Evolutionary conservation across 192 early-diverging fungal species (phyloP).

Genomic region (Coemansia guatemalensis): DNA sequence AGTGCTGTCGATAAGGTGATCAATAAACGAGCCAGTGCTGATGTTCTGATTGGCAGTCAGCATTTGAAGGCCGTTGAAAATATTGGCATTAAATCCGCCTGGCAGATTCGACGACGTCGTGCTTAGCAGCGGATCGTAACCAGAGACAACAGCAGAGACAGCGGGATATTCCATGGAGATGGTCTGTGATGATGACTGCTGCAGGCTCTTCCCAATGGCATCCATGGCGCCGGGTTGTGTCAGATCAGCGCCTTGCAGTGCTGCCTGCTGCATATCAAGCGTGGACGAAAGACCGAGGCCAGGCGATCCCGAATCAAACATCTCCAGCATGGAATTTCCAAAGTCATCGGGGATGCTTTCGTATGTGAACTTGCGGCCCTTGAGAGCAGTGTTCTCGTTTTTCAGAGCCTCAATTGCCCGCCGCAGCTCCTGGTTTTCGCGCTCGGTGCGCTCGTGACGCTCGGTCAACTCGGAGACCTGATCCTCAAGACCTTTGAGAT

Average conservation of each 20-base stretch:
- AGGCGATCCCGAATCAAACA: slow-evolving; percentile 28
- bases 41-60: slow-evolving; percentile 49
- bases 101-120: slow-evolving; percentile 12
- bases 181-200: slow-evolving; percentile 3
- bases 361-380: slow-evolving; percentile 39
- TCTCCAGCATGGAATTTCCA: slow-evolving; percentile 36
- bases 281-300: slow-evolving; percentile 23
- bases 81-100: slow-evolving; percentile 23
- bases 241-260: slow-evolving; percentile 28
- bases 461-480: slow-evolving; percentile 70
- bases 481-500: slow-evolving; percentile 76
- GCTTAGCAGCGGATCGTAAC: slow-evolving; percentile 16
- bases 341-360: slow-evolving; percentile 36
- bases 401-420: slow-evolving; percentile 38
- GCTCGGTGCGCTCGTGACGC: slow-evolving; percentile 52
- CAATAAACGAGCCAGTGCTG: slow-evolving; percentile 46
- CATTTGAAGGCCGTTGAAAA: slow-evolving; percentile 40
- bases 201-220: slow-evolving; percentile 6
- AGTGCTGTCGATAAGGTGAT: slow-evolving; percentile 26
- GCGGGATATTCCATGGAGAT: slow-evolving; percentile 38
- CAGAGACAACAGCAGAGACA: slow-evolving; percentile 8
- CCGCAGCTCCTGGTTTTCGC: slow-evolving; percentile 46
- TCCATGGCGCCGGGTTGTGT: slow-evolving; percentile 37
- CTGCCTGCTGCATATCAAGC: slow-evolving; percentile 43
- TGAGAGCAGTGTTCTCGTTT: slow-evolving; percentile 41